Percentiles rank a stretch among this genome's conserved stretches.
These are phyloP conservation scores for Suillus fuscotomentosus DNA, from an alignment of 768 basidiomycete genomes.

Conservation along the genomic window DNA sequence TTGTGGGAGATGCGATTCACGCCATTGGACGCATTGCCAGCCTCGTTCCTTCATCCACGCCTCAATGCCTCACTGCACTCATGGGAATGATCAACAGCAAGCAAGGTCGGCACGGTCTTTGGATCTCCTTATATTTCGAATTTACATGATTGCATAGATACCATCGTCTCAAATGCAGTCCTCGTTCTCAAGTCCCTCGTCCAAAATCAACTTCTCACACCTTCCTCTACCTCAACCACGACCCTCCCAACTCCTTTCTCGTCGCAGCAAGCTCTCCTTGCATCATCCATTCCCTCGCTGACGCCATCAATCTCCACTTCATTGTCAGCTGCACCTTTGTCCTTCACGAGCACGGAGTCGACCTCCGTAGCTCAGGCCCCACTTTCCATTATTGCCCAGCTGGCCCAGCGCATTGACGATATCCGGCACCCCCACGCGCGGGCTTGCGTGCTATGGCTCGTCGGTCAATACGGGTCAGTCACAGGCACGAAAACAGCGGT, in stretches of 20 bases:
- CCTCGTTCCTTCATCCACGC: constrained; percentile 62
- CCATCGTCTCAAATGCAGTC: constrained; percentile 77
- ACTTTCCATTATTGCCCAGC: constrained; percentile 68
- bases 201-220: constrained; percentile 55
- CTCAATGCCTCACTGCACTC: constrained; percentile 72
- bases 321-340: background rate
- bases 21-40: constrained; percentile 79
- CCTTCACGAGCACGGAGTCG: constrained; percentile 21
- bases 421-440: constrained; percentile 79
- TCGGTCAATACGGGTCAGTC: constrained; percentile 77
- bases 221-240: constrained; percentile 26
- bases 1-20: constrained; percentile 70
- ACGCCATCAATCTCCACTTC: background rate
- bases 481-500: constrained; percentile 34
- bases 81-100: constrained; percentile 77
- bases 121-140: background rate
- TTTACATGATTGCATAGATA: constrained; percentile 45
- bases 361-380: constrained; percentile 37
- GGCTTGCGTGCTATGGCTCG: constrained; percentile 90
- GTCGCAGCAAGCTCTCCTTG: constrained; percentile 10
- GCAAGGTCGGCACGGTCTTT: constrained; percentile 49
- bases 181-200: constrained; percentile 84
- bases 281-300: constrained; percentile 12
- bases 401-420: constrained; percentile 76
- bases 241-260: background rate